These are phyloP conservation scores for Babesia ovata DNA, from an alignment of 169 alveolate species.

Conservation along the genomic window DNA sequence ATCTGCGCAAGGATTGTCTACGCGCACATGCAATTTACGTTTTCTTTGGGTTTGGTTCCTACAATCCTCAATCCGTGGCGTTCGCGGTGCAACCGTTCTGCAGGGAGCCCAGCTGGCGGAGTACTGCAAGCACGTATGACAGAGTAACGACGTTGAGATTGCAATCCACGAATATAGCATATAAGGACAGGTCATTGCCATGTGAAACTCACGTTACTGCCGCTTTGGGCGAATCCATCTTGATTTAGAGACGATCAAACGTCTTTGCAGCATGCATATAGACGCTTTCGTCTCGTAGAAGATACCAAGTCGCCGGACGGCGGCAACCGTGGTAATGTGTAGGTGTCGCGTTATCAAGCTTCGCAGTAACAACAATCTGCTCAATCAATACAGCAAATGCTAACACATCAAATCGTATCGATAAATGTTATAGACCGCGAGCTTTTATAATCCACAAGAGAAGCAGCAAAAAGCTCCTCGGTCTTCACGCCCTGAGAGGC, in stretches of 20 bases:
- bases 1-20: not conserved
- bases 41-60: slow-evolving; percentile 8
- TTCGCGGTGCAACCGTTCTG: slow-evolving; percentile 5
- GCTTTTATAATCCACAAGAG: too few relatives aligned
- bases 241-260: not conserved
- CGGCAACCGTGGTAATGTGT: too few relatives aligned
- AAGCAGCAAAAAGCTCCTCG: too few relatives aligned
- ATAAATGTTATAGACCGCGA: too few relatives aligned
- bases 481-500: too few relatives aligned
- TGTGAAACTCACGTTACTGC: not conserved
- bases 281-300: not conserved
- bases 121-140: not conserved
- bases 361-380: too few relatives aligned
- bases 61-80: slow-evolving; percentile 6
- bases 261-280: not conserved
- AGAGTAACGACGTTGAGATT: not conserved
- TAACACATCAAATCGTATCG: too few relatives aligned
- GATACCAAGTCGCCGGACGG: too few relatives aligned
- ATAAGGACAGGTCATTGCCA: not conserved
- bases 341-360: too few relatives aligned
- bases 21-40: not conserved
- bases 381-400: too few relatives aligned
- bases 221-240: not conserved
- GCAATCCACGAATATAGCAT: not conserved
- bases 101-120: slow-evolving; percentile 35